Evolutionary conservation across 169 alveolate genomes (phyloP).

Genomic region (Perkinsus marinus): DNA sequence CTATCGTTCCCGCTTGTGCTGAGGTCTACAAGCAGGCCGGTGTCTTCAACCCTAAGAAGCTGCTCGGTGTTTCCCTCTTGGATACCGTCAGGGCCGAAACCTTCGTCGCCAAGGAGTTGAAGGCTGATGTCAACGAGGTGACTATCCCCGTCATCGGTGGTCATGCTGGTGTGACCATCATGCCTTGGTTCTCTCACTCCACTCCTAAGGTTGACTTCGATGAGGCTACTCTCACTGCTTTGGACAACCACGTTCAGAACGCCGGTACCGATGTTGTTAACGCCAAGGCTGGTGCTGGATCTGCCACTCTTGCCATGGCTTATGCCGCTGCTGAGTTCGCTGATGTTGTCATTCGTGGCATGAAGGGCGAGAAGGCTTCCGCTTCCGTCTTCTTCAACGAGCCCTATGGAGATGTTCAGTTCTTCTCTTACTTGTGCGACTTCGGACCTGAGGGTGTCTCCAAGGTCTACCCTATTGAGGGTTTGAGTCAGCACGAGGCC

Average conservation of each 20-base stretch:
- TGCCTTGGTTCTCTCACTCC: constrained; percentile 14
- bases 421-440: background rate
- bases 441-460: background rate
- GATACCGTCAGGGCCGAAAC: constrained; percentile 37
- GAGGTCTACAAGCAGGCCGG: constrained; percentile 20
- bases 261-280: constrained; percentile 25
- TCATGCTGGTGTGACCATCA: constrained; percentile 24
- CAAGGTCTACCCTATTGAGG: background rate
- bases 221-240: background rate
- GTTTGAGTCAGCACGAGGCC: background rate
- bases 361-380: background rate
- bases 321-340: constrained; percentile 2
- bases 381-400: constrained; percentile 20
- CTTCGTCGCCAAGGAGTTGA: constrained; percentile 29
- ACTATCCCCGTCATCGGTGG: constrained; percentile 38
- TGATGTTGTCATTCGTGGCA: background rate
- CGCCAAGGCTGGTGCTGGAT: constrained; percentile 8
- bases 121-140: background rate
- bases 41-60: constrained; percentile 20
- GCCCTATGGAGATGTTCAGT: constrained; percentile 6
- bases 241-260: constrained; percentile 18
- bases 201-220: background rate
- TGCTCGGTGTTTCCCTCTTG: constrained; percentile 34
- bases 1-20: constrained; percentile 15
- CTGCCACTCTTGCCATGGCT: constrained; percentile 6